Evolutionary conservation across 2,329 filamentous ascomycete genomes (phyloP), one percentile per base, ranked within the genome.

Genomic region (Cadophora sp.): DNA sequence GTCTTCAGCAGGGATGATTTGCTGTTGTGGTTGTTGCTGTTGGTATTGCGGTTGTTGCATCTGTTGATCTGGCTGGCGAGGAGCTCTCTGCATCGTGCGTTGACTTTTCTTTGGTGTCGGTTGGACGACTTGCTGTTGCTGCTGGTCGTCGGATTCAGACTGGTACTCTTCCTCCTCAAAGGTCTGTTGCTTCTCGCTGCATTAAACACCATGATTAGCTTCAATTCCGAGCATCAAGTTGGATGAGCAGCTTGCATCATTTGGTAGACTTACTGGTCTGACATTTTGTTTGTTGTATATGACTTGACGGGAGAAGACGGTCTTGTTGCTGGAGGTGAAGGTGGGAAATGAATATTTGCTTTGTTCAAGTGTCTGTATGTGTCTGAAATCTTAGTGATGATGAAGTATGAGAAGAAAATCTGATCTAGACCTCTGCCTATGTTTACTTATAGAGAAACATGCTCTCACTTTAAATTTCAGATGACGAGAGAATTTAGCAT

Each of bases 11-110:
- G 71, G 71, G 0, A 68, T 43, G 22, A 71, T 62, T 66, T 74
- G 70, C 29, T 70, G 65, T 46, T 67, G 64, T 67, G 76, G 76
- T 56, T 73, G 63, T 66, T 74, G 74, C 58, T 73, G 68, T 64
- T 77, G 74, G 64, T 77, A 75, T 75, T 75, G 79, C 55, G 74
- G 72, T 26, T 69, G 67, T 68, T 77, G 73, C 66, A 76, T 76
- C 53, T 75, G 73, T 46, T 73, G 69, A 68, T 76, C 72, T 68
- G 81, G 77, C 50, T 78, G 80, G 80, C 74, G 81, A 78, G 51
- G 79, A 77, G 66, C 77, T 74, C 59, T 81, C 82, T 72, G 83
- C 68, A 75, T 75, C 6, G 73, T 76, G 19, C 74, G 67, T 53
- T 75, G 68, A 40, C 73, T 72, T 69, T 72, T 70, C 69, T 72